phyloP scores from a whole-genome alignment of 2,329 filamentous ascomycete species.

The Epichloe scottii region DNA sequence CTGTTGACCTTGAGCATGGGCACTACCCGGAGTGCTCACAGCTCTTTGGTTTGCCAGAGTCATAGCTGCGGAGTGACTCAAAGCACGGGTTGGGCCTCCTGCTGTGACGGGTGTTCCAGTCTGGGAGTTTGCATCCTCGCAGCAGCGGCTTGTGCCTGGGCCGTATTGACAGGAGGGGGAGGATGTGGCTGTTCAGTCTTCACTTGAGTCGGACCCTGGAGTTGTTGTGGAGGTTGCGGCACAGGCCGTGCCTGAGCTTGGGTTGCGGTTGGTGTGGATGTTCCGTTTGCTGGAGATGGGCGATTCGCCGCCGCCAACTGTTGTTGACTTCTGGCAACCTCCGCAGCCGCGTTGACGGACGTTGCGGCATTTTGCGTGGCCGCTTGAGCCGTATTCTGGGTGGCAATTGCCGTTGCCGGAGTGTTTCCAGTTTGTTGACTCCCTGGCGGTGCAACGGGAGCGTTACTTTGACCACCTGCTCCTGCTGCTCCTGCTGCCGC shows the following conservation, averaged over 20 bases:
- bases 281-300: slow-evolving; percentile 18
- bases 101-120: slow-evolving; percentile 26
- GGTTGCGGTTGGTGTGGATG: slow-evolving; percentile 10
- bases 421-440: slow-evolving; percentile 13
- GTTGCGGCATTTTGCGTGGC: slow-evolving; percentile 21
- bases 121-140: slow-evolving; percentile 37
- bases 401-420: slow-evolving; percentile 11
- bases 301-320: slow-evolving; percentile 17
- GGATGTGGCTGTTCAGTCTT: slow-evolving; percentile 24
- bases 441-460: slow-evolving; percentile 13
- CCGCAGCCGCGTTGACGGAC: slow-evolving; percentile 31
- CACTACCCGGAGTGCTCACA: slow-evolving; percentile 21
- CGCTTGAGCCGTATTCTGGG: slow-evolving; percentile 16
- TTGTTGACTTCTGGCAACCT: slow-evolving; percentile 33
- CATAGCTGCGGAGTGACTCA: slow-evolving; percentile 38
- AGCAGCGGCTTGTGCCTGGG: slow-evolving; percentile 26
- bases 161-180: slow-evolving; percentile 36
- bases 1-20: slow-evolving; percentile 19
- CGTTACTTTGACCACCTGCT: slow-evolving; percentile 9
- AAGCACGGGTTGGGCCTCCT: slow-evolving; percentile 26
- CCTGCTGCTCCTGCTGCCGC: slow-evolving; percentile 4
- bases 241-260: slow-evolving; percentile 17
- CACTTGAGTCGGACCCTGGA: slow-evolving; percentile 12
- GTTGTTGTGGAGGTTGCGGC: slow-evolving; percentile 15
- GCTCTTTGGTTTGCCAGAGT: slow-evolving; percentile 33